A percentile compares a stretch with the other conserved stretches of the same genome.
These are phyloP conservation scores for Daldinia vernicosa DNA, from an alignment of 495 filamentous ascomycete species.

Conservation along the genomic window DNA sequence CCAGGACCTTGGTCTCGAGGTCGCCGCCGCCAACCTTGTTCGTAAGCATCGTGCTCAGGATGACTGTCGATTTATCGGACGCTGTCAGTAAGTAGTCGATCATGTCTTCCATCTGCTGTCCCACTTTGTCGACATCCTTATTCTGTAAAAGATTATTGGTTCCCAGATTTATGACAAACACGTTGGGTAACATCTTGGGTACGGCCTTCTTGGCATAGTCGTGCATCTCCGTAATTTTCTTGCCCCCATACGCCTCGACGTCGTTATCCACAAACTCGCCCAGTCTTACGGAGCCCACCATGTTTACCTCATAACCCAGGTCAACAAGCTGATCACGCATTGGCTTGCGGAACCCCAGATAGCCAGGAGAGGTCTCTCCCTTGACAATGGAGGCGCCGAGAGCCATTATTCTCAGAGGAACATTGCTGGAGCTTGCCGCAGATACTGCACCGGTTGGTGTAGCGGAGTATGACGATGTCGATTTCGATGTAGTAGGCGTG, in stretches of 20 bases:
- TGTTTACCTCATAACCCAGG: constrained; percentile 41
- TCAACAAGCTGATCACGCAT: constrained; percentile 47
- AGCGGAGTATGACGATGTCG: neutral
- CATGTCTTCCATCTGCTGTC: constrained; percentile 32
- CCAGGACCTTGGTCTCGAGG: constrained; percentile 42
- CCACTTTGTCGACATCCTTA: constrained; percentile 34
- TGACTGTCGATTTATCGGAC: constrained; percentile 35
- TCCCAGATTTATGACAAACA: constrained; percentile 50
- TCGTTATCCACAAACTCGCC: constrained; percentile 48
- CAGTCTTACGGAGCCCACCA: constrained; percentile 46
- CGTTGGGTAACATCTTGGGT: constrained; percentile 45
- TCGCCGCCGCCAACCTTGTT: constrained; percentile 38
- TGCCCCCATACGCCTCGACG: constrained; percentile 48
- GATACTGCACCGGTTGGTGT: constrained; percentile 12
- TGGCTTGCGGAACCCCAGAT: constrained; percentile 63
- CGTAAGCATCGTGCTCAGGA: constrained; percentile 37
- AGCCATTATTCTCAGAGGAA: constrained; percentile 59
- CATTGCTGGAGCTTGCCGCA: constrained; percentile 1
- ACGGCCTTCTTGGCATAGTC: constrained; percentile 34
- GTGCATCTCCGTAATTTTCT: constrained; percentile 47
- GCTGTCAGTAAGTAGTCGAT: constrained; percentile 31
- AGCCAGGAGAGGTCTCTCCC: constrained; percentile 57
- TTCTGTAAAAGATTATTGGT: constrained; percentile 48
- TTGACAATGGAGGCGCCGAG: constrained; percentile 66
- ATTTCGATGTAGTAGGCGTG: neutral